phyloP scores from a whole-genome alignment of 169 alveolate species.

The Cryptosporidium andersoni region DNA sequence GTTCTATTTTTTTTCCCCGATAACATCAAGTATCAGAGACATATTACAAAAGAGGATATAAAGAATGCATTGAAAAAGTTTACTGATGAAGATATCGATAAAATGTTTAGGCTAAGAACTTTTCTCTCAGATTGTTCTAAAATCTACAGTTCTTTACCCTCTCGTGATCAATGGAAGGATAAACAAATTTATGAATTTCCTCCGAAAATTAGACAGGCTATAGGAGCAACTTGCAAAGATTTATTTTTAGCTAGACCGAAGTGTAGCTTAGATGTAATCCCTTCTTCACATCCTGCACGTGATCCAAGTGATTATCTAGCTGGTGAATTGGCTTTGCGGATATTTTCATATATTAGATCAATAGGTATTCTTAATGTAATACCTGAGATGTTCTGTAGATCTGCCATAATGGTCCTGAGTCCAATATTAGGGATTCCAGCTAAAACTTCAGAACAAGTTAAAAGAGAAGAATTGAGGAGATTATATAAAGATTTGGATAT shows the following conservation, averaged over 20 bases:
- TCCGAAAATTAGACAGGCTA: conserved; percentile 50
- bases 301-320: conserved; percentile 46
- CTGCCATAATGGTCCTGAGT: conserved; percentile 23
- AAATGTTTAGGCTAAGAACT: conserved; percentile 29
- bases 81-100: conserved; percentile 59
- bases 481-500: background rate
- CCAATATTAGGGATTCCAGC: conserved; percentile 8
- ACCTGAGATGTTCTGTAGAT: conserved; percentile 42
- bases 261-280: conserved; percentile 36
- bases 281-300: conserved; percentile 61
- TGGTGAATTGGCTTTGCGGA: conserved; percentile 51
- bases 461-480: conserved; percentile 3
- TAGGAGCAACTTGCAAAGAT: conserved; percentile 37
- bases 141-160: conserved; percentile 32
- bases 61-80: conserved; percentile 45
- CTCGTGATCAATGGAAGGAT: conserved; percentile 55
- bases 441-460: background rate
- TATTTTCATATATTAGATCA: conserved; percentile 59
- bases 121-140: conserved; percentile 50
- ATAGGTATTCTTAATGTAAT: conserved; percentile 30
- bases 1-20: conserved; percentile 35
- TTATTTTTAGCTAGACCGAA: conserved; percentile 53
- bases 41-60: conserved; percentile 1
- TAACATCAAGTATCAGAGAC: background rate
- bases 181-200: conserved; percentile 36